A percentile compares a stretch with the other conserved stretches of the same genome.
phyloP scores from a whole-genome alignment of 2,329 filamentous ascomycete species.

The Cordyceps militaris region DNA sequence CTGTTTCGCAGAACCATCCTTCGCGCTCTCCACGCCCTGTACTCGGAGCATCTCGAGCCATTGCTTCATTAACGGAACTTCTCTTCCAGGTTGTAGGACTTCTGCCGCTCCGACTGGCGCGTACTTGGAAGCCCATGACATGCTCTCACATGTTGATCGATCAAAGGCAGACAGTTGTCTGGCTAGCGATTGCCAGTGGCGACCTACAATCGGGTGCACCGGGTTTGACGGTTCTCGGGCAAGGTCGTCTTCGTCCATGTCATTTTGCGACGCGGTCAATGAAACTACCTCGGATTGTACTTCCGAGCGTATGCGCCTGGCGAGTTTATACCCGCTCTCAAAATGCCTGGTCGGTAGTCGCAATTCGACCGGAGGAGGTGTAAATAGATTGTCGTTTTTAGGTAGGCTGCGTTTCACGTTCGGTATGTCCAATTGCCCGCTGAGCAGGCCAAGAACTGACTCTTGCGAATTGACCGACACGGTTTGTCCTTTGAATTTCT shows the following conservation, averaged over 20 bases:
- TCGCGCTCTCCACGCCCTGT: slow-evolving; percentile 62
- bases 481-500: slow-evolving; percentile 45
- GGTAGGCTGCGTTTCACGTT: slow-evolving; percentile 23
- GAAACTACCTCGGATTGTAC: slow-evolving; percentile 28
- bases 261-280: slow-evolving; percentile 4
- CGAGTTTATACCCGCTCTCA: slow-evolving; percentile 50
- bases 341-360: slow-evolving; percentile 50
- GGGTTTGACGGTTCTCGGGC: slow-evolving; percentile 16
- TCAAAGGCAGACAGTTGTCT: slow-evolving; percentile 72
- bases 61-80: slow-evolving; percentile 64
- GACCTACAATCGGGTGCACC: slow-evolving; percentile 51
- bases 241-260: slow-evolving; percentile 31
- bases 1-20: slow-evolving; percentile 23
- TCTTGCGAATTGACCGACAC: slow-evolving; percentile 35
- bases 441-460: slow-evolving; percentile 30
- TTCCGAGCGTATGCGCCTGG: slow-evolving; percentile 39
- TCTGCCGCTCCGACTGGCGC: slow-evolving; percentile 61
- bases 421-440: neutral
- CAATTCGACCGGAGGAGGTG: slow-evolving; percentile 40
- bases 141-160: slow-evolving; percentile 62
- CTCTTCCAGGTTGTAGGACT: slow-evolving; percentile 67
- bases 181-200: slow-evolving; percentile 53
- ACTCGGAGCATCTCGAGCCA: slow-evolving; percentile 78
- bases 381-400: slow-evolving; percentile 31
- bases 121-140: slow-evolving; percentile 79